Evolutionary conservation across 2,329 filamentous ascomycete genomes (phyloP).

Genomic region (Ascochyta pisi): DNA sequence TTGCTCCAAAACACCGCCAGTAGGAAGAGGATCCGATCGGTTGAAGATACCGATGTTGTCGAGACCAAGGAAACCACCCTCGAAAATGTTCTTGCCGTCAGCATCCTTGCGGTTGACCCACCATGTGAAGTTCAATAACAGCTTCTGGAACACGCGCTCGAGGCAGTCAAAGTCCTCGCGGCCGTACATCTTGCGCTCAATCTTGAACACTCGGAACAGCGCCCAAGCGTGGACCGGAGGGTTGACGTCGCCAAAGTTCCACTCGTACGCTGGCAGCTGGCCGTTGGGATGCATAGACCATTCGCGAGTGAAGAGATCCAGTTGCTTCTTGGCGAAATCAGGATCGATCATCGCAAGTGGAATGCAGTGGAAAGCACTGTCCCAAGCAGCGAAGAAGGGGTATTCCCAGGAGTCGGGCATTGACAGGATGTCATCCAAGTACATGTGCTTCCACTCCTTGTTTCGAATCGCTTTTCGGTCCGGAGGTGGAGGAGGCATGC

Average conservation of each 20-base stretch:
- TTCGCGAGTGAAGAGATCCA: constrained; percentile 93
- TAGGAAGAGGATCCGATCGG: constrained; percentile 91
- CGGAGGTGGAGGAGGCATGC: constrained; percentile 83
- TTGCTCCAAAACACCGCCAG: constrained; percentile 91
- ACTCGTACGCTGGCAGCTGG: constrained; percentile 90
- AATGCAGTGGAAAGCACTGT: constrained; percentile 96
- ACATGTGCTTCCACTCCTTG: constrained; percentile 89
- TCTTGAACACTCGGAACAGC: constrained; percentile 95
- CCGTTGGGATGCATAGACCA: constrained; percentile 99
- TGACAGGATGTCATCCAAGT: constrained; percentile 92
- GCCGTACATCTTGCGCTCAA: constrained; percentile 96
- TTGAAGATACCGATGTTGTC: constrained; percentile 99
- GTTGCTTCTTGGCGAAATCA: constrained; percentile 96
- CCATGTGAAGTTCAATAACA: constrained; percentile 97
- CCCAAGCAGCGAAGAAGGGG: constrained; percentile 97
- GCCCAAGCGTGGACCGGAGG: constrained; percentile 97
- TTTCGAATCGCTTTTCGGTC: constrained; percentile 83
- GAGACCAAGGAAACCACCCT: constrained; percentile 91
- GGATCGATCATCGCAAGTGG: constrained; percentile 96
- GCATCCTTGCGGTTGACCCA: constrained; percentile 97
- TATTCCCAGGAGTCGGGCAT: constrained; percentile 99
- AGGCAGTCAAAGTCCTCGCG: constrained; percentile 94
- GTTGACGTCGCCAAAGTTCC: constrained; percentile 98
- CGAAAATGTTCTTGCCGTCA: constrained; percentile 96
- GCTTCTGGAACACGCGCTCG: constrained; percentile 94